Evolutionary conservation across 805 yeast species (phyloP), one percentile per base, ranked within the genome.

Genomic region (Candida pseudoglaebosa): DNA sequence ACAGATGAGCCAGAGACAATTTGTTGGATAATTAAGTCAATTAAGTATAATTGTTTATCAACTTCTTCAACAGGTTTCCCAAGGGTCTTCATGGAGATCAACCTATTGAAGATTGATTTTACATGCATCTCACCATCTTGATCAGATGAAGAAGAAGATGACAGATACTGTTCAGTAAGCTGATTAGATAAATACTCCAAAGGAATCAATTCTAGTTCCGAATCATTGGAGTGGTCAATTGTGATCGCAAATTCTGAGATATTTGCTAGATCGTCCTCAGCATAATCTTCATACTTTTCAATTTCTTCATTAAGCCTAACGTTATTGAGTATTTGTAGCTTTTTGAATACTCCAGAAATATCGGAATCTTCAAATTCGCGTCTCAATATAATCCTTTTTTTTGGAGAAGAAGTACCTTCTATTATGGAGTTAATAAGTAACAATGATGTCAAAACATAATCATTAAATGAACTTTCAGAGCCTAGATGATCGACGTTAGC

Each of bases 341-440:
- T 66, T 34, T 65, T 67, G 29, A 66, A 58, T 4, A 69, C 54
- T 38, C 57, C 53, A n/a, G 48, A 42, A 22, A 69, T 42, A 6
- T 68, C 46, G 1, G 70, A 60, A 36, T 66, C 70, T 16, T 48
- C 50, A 10, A 68, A 53, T 40, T 68, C 72, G 29, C 64, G 50
- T 37, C 73, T 50, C 24, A 65, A 45, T 12, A 52, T 35, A 9
- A 55, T 54, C 39, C 73, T 50, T 15, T 47, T 49, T 35, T 58
- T 55, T 4, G 57, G 45, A 13, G 52, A 45, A 4, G 44, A 48
- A 3, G 65, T 56, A 18, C 61, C 60, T 17, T 49, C 54, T 17
- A 67, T 43, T 33, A 68, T 52, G 2, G 61, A 45, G 40, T 68
- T 67, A 2, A 68, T 46, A 29, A 68, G 50, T 16, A 68, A 49